Conservation (phyloP, 768 basidiomycete species). For the Suillus weaverae region DNA sequence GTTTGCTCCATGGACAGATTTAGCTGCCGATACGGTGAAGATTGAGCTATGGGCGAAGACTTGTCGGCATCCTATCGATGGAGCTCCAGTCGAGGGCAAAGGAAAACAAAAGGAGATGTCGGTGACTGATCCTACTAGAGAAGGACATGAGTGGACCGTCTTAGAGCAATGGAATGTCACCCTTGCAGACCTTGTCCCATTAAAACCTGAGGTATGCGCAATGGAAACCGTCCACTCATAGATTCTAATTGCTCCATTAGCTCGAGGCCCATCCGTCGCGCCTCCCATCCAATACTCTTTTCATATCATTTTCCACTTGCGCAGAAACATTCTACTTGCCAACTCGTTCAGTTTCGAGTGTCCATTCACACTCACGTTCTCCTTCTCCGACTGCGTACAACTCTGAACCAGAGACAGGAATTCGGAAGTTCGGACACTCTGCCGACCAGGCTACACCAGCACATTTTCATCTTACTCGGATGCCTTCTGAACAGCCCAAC, state of each 20-base stretch:
- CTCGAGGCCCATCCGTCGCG: constrained; percentile 39
- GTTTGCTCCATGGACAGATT: constrained; percentile 54
- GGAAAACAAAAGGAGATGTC: constrained; percentile 47
- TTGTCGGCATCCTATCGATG: constrained; percentile 13
- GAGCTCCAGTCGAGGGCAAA: constrained; percentile 26
- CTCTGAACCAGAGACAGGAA: constrained; percentile 68
- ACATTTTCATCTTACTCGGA: background rate
- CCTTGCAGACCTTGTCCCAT: constrained; percentile 53
- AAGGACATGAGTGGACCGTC: constrained; percentile 54
- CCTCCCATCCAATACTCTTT: constrained; percentile 72
- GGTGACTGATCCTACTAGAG: constrained; percentile 16
- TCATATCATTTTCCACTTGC: constrained; percentile 64
- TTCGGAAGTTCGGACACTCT: constrained; percentile 41
- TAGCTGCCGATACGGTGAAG: constrained; percentile 50
- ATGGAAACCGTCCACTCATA: constrained; percentile 13
- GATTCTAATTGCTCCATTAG: constrained; percentile 22
- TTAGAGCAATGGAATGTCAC: constrained; percentile 69
- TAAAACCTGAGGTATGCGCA: constrained; percentile 61
- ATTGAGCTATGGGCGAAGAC: constrained; percentile 62
- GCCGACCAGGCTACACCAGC: constrained; percentile 11
- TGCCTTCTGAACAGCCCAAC: constrained; percentile 8
- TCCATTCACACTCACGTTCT: constrained; percentile 37
- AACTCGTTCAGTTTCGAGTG: constrained; percentile 26
- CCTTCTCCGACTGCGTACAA: constrained; percentile 68
- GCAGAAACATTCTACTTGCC: constrained; percentile 63